Percentiles rank a stretch among this genome's conserved stretches.
These are phyloP conservation scores for Eremothecium sinecaudum DNA, from an alignment of 1,139 yeast species.

Conservation along the genomic window DNA sequence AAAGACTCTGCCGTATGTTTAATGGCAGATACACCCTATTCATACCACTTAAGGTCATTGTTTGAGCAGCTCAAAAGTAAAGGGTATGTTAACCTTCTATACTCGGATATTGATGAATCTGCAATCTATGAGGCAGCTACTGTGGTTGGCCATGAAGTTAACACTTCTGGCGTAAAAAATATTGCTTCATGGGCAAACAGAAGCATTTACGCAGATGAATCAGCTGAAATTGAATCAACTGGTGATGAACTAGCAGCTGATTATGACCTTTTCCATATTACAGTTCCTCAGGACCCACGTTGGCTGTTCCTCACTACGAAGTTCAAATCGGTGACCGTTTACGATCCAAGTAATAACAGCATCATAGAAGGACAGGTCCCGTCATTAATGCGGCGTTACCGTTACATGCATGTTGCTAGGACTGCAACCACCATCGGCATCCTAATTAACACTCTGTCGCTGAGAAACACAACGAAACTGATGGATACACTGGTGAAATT, in stretches of 20 bases:
- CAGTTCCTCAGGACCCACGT: constrained; percentile 70
- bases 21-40: constrained; percentile 62
- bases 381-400: constrained; percentile 71
- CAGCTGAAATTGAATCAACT: constrained; percentile 7
- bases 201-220: constrained; percentile 11
- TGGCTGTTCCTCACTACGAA: constrained; percentile 65
- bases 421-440: constrained; percentile 89
- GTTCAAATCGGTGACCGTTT: constrained; percentile 45
- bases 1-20: constrained; percentile 39
- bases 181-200: constrained; percentile 26
- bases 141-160: not conserved
- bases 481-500: constrained; percentile 51
- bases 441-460: constrained; percentile 77
- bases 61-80: constrained; percentile 31
- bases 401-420: constrained; percentile 79
- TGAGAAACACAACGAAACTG: constrained; percentile 57
- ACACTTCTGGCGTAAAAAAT: not conserved
- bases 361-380: constrained; percentile 55
- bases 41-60: constrained; percentile 35
- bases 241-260: constrained; percentile 25
- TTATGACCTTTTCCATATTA: constrained; percentile 58
- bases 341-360: constrained; percentile 34
- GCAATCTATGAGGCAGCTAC: not conserved
- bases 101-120: constrained; percentile 38
- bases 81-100: constrained; percentile 38